Evolutionary conservation across 192 early-diverging fungal genomes (phyloP), one percentile per base, ranked within the genome.

Genomic region (Rhizoclosmatium globosum): DNA sequence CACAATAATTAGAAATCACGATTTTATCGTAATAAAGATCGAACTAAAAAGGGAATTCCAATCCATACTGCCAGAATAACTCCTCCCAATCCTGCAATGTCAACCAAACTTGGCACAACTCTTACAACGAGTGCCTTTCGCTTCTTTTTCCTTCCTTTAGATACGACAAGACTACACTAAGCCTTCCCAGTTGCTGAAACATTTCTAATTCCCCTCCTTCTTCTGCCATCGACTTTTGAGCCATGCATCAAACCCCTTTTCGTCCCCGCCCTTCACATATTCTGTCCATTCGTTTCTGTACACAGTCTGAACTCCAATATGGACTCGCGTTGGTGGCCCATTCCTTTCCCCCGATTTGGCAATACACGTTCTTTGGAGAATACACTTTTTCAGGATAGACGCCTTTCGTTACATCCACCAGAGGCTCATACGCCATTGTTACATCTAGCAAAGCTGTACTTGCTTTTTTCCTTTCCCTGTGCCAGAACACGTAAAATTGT

Each of bases 331-430:
- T 2, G 74, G 74, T 2, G 74, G 74, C 2, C 15, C 2, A 17
- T n/a, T 42, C 56, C 31, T 23, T 60, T 64, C n/a, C 47, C n/a
- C 44, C 48, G 7, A 19, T 76, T 9, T 31, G 74, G 74, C 46
- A 76, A 67, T 47, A 76, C 47, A 76, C 64, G 31, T 67, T 64
- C 42, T 67, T 44, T 53, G 74, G 74, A 31, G 53, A 59, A 76
- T 31, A 76, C 47, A 76, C 74, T 56, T 67, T 76, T 67, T 76
- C 74, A 19, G 74, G 74, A 67, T 46, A 76, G 2, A 66, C 47
- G 4, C 21, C 9, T 41, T 76, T n/a, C 4, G 61, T 62, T 9
- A 76, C 64, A 67, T 76, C 64, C 3, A 21, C 17, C 4, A 19
- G 31, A 38, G 74, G 74, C 42, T 76, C 74, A 56, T 50, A 76